phyloP scores from a whole-genome alignment of 1,284 basidiomycete genomes.

The Inonotus obliquus region DNA sequence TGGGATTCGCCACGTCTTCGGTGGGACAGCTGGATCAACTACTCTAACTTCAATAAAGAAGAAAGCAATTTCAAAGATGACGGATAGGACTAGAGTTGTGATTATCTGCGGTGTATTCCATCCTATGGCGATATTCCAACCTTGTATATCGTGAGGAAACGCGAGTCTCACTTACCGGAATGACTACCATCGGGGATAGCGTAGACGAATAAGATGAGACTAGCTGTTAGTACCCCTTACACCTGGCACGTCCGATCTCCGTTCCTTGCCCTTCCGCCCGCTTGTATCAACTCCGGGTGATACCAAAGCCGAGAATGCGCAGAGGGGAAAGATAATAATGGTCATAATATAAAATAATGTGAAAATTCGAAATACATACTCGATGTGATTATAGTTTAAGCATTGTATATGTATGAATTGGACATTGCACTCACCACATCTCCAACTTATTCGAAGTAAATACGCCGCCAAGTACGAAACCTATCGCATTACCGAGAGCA shows the following conservation, averaged over 20 bases:
- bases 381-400: no score
- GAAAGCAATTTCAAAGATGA: slow-evolving; percentile 19
- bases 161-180: slow-evolving; percentile 4
- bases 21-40: slow-evolving; percentile 18
- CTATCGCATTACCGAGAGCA: slow-evolving; percentile 34
- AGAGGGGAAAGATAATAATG: slow-evolving; percentile 30
- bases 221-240: slow-evolving; percentile 7
- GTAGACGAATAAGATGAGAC: slow-evolving; percentile 19
- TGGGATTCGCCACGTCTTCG: slow-evolving; percentile 7
- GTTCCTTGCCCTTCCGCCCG: background rate
- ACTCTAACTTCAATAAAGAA: slow-evolving; percentile 21
- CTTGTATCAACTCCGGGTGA: background rate
- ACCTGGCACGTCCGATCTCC: background rate
- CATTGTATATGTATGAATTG: no score
- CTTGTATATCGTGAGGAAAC: background rate
- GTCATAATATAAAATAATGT: slow-evolving; percentile 25
- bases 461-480: slow-evolving; percentile 40
- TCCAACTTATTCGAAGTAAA: slow-evolving; percentile 32
- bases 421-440: slow-evolving; percentile 32
- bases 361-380: no score
- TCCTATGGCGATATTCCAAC: background rate
- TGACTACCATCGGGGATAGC: slow-evolving; percentile 14
- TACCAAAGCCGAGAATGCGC: slow-evolving; percentile 1
- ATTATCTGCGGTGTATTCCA: slow-evolving; percentile 22
- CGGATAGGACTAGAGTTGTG: slow-evolving; percentile 22